Base-by-base conservation (phyloP, 768 basidiomycete species). In the Russula ochroleuca region DNA sequence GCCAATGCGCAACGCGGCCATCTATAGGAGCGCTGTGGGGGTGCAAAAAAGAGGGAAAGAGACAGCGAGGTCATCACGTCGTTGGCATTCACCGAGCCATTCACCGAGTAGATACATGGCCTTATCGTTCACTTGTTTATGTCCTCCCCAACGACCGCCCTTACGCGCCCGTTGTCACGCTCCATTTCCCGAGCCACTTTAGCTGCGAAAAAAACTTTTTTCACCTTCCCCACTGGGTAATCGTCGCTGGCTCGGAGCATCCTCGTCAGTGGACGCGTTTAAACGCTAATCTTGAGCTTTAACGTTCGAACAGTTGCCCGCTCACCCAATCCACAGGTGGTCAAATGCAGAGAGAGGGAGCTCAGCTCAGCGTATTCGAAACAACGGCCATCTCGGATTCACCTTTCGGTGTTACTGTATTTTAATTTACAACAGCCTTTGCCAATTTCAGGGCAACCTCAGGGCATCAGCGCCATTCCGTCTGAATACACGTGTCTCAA, bases 71-170 rank as follows among this genome's bases (percentile, higher is more conserved):
- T 35, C 63, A 59, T 69, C 5, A 31, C 31, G 47, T 8, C 8
- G 37, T 45, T 49, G 31, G 19, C 69, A 72, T 76, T 80, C 75
- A 79, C 78, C 78, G 78, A 80, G 78, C 74, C 80, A 80, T 83
- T 81, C 81, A 83, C 81, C 81, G 81, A 83, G 82, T 79, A 72
- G 79, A 68, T 63, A n/a, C 47, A 57, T 43, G 38, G 41, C 23
- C 15, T 25, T 45, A 28, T 49, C 21, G 25, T 28, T 25, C 23
- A 49, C 23, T 40, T 0, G 47, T 48, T 23, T 48, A 17, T 11
- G 3, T 25, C 25, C 13, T n/a, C 23, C 23, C 21, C 19, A 1
- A 41, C 43, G 25, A 14, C 52, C 52, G 52, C n/a, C 5, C 21
- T 45, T 21, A 45, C 11, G 52, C 48, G 41, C 58, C 37, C 54